Conservation (phyloP, 2,329 filamentous ascomycete species). For the Cadophora sp. region DNA sequence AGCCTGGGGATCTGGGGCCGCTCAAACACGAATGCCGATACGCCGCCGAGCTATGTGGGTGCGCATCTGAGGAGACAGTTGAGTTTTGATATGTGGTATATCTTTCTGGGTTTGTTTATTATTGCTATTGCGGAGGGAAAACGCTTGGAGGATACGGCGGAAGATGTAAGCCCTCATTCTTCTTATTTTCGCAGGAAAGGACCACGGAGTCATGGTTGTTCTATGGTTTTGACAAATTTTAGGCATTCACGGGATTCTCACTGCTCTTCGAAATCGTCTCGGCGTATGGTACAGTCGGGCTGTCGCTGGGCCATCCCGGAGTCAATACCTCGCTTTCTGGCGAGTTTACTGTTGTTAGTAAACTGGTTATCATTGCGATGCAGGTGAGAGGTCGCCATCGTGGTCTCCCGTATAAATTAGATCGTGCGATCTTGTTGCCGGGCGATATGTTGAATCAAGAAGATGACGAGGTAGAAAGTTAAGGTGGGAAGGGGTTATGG, state of each 20-base stretch:
- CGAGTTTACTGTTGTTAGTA: conserved; percentile 72
- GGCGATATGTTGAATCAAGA: conserved; percentile 51
- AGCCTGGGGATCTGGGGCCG: conserved; percentile 75
- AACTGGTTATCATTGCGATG: conserved; percentile 73
- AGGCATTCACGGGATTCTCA: conserved; percentile 71
- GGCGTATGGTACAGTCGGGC: conserved; percentile 91
- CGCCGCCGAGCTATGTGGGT: conserved; percentile 78
- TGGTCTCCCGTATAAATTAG: conserved; percentile 71
- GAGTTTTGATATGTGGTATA: conserved; percentile 97
- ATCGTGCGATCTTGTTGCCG: conserved; percentile 73
- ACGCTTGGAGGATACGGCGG: conserved; percentile 61
- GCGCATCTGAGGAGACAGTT: conserved; percentile 91
- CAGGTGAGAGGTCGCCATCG: conserved; percentile 73
- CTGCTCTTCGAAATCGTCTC: conserved; percentile 86
- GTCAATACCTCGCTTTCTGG: conserved; percentile 82
- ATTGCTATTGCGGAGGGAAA: conserved; percentile 86
- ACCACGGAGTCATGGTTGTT: too few species aligned
- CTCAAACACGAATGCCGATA: conserved; percentile 55
- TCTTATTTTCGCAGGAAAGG: not conserved
- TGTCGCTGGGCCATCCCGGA: conserved; percentile 81
- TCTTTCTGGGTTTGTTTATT: conserved; percentile 92
- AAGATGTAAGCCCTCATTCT: not conserved
- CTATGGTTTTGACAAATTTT: conserved; percentile 44
- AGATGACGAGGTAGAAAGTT: not conserved
- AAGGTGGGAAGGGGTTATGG: not conserved